Conservation (phyloP, 1,284 basidiomycete genomes). For the Caloboletus inedulis region DNA sequence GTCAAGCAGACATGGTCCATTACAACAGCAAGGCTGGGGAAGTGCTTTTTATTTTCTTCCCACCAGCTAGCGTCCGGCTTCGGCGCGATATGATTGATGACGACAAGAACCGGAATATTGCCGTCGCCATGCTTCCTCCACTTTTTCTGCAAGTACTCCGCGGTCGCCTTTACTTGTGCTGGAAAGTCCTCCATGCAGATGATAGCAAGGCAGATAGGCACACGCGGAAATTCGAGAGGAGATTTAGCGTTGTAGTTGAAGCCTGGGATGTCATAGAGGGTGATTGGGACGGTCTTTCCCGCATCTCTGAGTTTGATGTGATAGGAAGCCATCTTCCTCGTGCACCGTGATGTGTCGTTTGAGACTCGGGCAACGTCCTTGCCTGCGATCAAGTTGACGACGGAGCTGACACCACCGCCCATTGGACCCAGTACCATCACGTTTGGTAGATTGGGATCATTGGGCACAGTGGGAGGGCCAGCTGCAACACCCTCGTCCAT, state of each 20-base stretch:
- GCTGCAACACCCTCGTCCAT: constrained; percentile 5
- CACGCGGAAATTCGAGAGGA: constrained; percentile 20
- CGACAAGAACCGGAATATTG: constrained; percentile 20
- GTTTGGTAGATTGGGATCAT: constrained; percentile 15
- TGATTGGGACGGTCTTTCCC: constrained; percentile 12
- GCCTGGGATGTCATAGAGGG: constrained; percentile 25
- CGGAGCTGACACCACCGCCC: constrained; percentile 26
- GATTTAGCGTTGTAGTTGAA: constrained; percentile 20
- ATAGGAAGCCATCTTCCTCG: constrained; percentile 16
- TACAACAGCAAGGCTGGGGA: constrained; percentile 14
- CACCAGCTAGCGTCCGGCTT: constrained; percentile 22
- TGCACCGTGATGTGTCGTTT: constrained; percentile 17
- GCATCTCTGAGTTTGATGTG: constrained; percentile 15
- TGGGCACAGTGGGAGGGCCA: not conserved
- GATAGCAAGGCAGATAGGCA: constrained; percentile 21
- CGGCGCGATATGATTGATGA: constrained; percentile 22
- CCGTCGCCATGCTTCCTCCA: constrained; percentile 19
- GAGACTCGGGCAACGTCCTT: constrained; percentile 17
- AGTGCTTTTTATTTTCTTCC: constrained; percentile 24
- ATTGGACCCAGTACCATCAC: constrained; percentile 24
- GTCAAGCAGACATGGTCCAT: constrained; percentile 22
- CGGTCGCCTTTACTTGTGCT: constrained; percentile 21
- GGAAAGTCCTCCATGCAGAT: constrained; percentile 25
- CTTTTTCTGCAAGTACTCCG: constrained; percentile 18
- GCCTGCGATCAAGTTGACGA: constrained; percentile 28